phyloP scores from a whole-genome alignment of 2,329 filamentous ascomycete species.

The Dendryphion nanum region DNA sequence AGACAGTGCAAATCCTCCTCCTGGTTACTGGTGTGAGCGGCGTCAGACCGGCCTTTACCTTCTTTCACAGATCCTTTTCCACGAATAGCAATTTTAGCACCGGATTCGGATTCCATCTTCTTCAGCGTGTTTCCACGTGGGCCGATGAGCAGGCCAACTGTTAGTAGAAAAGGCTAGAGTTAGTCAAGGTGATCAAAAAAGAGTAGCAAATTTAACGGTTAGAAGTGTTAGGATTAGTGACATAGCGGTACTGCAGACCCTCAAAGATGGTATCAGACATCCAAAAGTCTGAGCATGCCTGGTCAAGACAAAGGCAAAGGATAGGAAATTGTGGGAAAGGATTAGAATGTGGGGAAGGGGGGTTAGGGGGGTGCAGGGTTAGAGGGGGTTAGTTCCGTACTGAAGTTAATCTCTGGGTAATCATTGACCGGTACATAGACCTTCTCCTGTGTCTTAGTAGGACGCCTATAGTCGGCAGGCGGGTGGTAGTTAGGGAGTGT shows the following conservation, averaged over 20 bases:
- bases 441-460: constrained; percentile 99
- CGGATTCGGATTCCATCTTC: constrained; percentile 98
- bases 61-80: constrained; percentile 99
- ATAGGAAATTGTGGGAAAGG: constrained; percentile 40
- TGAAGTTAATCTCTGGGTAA: constrained; percentile 99
- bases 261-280: constrained; percentile 21
- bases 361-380: no score
- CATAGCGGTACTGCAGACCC: constrained; percentile 38
- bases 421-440: constrained; percentile 99
- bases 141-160: constrained; percentile 99
- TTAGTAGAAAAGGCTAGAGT: constrained; percentile 83
- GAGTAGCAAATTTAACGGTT: constrained; percentile 20
- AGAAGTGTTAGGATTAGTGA: constrained; percentile 40
- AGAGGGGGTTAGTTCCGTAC: constrained; percentile 99
- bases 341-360: constrained; percentile 36
- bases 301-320: constrained; percentile 46
- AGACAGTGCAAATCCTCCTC: constrained; percentile 98
- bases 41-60: constrained; percentile 98
- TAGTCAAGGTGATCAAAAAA: constrained; percentile 63
- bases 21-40: constrained; percentile 98
- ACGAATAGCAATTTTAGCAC: constrained; percentile 97
- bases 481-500: constrained; percentile 99
- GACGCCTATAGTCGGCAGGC: constrained; percentile 95
- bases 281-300: constrained; percentile 37
- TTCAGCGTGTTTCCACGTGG: constrained; percentile 99